Base-by-base conservation (phyloP, 2,329 filamentous ascomycete species). In the Truncatella angustata region DNA sequence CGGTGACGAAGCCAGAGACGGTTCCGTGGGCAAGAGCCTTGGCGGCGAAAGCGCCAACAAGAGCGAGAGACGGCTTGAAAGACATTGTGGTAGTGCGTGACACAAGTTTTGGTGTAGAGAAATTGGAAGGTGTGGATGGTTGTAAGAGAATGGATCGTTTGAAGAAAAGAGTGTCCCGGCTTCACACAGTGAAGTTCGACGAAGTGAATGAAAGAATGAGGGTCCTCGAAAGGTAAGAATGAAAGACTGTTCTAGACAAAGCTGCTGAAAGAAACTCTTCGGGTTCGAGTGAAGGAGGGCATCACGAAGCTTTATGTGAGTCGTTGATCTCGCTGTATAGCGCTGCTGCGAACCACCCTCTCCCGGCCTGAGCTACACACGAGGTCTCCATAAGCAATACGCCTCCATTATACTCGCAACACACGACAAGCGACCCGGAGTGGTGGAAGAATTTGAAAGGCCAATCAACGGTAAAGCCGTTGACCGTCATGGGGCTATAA, bases 1-100 rank as follows among this genome's bases (percentile, higher is more conserved):
- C 74, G 6, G 77, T 77, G 14, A 77, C 67, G 34, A 79, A 76
- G 2, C 72, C 71, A 2, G 73, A 75, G 3, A 77, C 73, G 54
- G 78, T 75, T 5, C 78, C 78, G 35, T 80, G 67, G 49, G 62
- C 65, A 2, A 64, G 51, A 7, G 56, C 60, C n/a, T 59, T 60
- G 54, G 59, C 53, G 56, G 58, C 63, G 44, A 68, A 58, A 34
- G 58, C 60, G 44, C 61, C 58, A 24, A 63, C 50, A 18, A 64
- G 44, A 36, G 57, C 56, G 43, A 59, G 24, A 32, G 60, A 55
- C 30, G 57, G 58, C 30, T 56, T 53, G 35, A 58, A 54, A 48
- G 62, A 58, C 26, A 57, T 53, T 35, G 20, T 43, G 14, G 14
- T 24, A 35, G 36, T 12, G 14, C 16, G 36, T 45, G 30, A 32